Conservation (phyloP, 2,329 filamentous ascomycete species). For the Colletotrichum graminicola region DNA sequence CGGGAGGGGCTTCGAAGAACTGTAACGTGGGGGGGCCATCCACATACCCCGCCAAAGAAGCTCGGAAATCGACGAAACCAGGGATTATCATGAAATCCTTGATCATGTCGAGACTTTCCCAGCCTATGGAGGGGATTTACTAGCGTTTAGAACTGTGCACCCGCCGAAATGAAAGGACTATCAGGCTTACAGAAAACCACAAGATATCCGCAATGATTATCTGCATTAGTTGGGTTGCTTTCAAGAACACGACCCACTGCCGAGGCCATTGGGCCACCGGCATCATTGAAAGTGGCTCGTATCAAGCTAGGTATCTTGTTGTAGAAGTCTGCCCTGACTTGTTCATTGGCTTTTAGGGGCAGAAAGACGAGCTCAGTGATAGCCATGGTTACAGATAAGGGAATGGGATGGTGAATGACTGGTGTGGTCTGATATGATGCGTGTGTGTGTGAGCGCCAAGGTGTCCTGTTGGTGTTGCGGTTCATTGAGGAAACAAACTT, state of each 20-base stretch:
- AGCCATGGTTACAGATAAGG: neutral
- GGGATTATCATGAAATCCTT: neutral
- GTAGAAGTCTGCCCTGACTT: conserved; percentile 1
- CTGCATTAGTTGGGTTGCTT: conserved; percentile 9
- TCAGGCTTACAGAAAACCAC: conserved; percentile 10
- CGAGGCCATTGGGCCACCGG: neutral
- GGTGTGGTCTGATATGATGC: neutral
- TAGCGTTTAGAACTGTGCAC: neutral
- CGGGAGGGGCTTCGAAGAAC: conserved; percentile 7
- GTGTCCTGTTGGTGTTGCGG: neutral
- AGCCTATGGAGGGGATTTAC: neutral
- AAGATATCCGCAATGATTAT: conserved; percentile 16
- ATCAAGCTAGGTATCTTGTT: neutral
- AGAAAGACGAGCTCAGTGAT: conserved; percentile 22
- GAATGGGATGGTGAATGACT: too few relatives aligned
- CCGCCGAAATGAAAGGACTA: too few relatives aligned
- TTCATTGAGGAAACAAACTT: too few relatives aligned
- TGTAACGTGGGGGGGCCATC: conserved; percentile 3
- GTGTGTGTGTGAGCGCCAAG: neutral
- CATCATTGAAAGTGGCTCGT: neutral
- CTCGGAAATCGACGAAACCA: conserved; percentile 4
- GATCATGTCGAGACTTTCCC: conserved; percentile 17
- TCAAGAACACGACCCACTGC: conserved; percentile 16
- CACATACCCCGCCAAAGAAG: neutral
- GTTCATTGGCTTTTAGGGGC: conserved; percentile 1